phyloP scores from a whole-genome alignment of 495 filamentous ascomycete species.

The Tuber calosporum region DNA sequence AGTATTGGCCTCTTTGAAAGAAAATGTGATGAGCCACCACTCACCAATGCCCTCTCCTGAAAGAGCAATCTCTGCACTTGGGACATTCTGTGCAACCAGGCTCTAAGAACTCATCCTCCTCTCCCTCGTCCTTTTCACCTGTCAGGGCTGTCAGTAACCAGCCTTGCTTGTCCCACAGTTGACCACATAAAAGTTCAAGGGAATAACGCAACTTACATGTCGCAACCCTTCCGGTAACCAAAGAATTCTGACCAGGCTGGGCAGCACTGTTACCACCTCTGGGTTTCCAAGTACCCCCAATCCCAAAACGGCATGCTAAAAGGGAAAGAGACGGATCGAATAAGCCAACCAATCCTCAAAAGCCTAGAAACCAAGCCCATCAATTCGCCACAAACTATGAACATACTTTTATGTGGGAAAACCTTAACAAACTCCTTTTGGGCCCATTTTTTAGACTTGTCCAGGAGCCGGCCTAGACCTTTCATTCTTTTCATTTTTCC shows the following conservation, averaged over 20 bases:
- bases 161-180: neutral
- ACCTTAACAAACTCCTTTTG: neutral
- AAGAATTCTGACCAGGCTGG: neutral
- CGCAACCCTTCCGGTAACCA: neutral
- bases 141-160: neutral
- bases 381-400: neutral
- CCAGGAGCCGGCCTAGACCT: neutral
- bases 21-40: neutral
- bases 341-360: neutral
- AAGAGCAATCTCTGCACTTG: neutral
- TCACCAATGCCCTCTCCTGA: neutral
- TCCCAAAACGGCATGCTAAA: neutral
- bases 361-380: too few relatives aligned
- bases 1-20: neutral
- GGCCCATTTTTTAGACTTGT: neutral
- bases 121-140: neutral
- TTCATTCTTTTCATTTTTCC: neutral
- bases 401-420: neutral
- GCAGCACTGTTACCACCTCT: neutral
- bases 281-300: neutral
- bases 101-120: neutral
- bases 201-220: neutral
- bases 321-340: neutral
- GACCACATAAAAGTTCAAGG: neutral
- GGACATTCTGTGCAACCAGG: neutral